Base-by-base conservation (phyloP, 1,284 basidiomycete genomes). In the Kwoniella shivajii region DNA sequence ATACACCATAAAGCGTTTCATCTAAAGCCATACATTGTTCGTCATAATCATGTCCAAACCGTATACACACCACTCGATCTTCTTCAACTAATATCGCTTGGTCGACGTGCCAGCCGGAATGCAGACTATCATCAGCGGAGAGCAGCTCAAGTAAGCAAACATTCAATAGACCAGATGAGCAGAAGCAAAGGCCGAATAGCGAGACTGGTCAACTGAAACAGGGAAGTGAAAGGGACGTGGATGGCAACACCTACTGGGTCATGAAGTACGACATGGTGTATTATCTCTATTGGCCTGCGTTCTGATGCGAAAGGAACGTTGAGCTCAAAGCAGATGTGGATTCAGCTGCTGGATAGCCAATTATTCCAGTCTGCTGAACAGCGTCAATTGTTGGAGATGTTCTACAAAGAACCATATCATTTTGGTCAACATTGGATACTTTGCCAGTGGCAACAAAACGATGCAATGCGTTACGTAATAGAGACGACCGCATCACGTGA, bases 21-120 rank as follows among this genome's bases (percentile, higher is more conserved):
- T 99, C 96, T 93, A 98, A 97, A 33, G 87, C 88, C 96, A 98
- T 98, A 80, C 95, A 99, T 63, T 95, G 88, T 1, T 85, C 82
- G 75, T 99, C 92, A 86, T 88, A 90, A 78, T 97, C 94, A 75
- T 95, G 90, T 0, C 95, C 95, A 76, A 98, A 99, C 11, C 95
- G 88, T 57, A 98, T 87, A 57, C 93, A 89, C 36, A 99, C 95
- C 34, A 97, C 86, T 49, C 95, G 85, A 72, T 97, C 93, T 78
- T 99, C 95, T 78, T 99, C 95, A 0, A 92, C 94, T 62, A 97
- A 88, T 76, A 99, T 98, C 4, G 95, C 93, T 77, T 77, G 92
- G 74, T 96, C 93, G 64, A 96, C 93, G 74, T 96, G 93, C 93
- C 92, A 95, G 52, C 93, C 93, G 64, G 90, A 92, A 16, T 92